Percentiles rank a stretch among this genome's conserved stretches.
Conservation (phyloP, 352 stramenopile genomes). For the Pelagophyceae sp. region DNA sequence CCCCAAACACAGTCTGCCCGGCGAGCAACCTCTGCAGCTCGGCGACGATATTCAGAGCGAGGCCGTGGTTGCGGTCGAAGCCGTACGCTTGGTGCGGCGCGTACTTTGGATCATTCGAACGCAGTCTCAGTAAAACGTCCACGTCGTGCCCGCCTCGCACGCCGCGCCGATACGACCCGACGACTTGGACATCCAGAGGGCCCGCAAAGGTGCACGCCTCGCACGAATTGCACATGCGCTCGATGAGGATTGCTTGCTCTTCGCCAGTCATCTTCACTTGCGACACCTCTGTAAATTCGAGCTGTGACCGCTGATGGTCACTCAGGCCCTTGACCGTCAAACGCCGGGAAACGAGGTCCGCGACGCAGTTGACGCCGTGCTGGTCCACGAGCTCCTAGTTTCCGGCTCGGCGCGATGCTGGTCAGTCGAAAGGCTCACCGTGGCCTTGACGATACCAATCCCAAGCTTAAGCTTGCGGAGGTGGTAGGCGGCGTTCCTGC, state of each 20-base stretch:
- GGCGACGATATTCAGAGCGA: background rate
- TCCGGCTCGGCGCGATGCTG: background rate
- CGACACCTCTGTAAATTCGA: too few relatives aligned
- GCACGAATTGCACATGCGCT: background rate
- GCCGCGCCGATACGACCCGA: background rate
- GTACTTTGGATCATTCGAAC: background rate
- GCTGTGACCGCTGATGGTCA: too few relatives aligned
- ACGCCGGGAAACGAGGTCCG: background rate
- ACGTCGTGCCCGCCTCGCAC: background rate
- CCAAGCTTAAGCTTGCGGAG: background rate
- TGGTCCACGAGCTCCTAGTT: background rate
- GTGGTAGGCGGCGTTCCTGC: background rate
- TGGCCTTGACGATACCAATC: background rate
- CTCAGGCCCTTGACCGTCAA: too few relatives aligned
- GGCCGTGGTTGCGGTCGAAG: background rate
- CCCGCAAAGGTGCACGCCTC: background rate
- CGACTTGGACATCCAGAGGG: background rate
- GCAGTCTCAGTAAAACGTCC: background rate
- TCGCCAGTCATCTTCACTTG: background rate
- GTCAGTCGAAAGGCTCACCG: background rate
- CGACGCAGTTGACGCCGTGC: background rate
- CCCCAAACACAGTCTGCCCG: background rate
- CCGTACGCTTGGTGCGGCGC: background rate
- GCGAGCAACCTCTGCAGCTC: background rate
- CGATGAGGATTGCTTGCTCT: background rate